Evolutionary conservation across 164 flowering plant genomes (phyloP).

Genomic region (Cinnamomum chago): DNA sequence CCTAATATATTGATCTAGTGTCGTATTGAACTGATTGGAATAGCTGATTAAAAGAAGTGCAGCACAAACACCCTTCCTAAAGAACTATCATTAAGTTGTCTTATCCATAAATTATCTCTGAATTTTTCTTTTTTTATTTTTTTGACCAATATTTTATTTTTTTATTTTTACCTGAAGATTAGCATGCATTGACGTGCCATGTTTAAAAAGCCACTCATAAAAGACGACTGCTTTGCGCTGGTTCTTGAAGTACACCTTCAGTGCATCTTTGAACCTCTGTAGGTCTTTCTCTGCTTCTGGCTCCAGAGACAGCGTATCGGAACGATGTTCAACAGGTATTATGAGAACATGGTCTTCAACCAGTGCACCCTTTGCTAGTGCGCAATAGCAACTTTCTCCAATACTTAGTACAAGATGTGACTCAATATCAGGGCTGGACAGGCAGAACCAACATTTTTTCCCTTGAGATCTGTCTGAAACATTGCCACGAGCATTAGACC

Average conservation of each 20-base stretch:
- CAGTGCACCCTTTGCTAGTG: slow-evolving; percentile 87
- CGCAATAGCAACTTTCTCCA: slow-evolving; percentile 77
- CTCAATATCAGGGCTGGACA: slow-evolving; percentile 84
- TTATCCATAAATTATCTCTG: neutral
- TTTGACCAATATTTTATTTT: neutral
- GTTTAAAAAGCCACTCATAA: slow-evolving; percentile 75
- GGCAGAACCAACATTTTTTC: slow-evolving; percentile 86
- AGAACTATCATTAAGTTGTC: neutral
- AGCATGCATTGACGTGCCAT: slow-evolving; percentile 59
- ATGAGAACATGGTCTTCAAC: slow-evolving; percentile 73
- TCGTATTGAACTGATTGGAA: too few relatives aligned
- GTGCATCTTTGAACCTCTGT: slow-evolving; percentile 47
- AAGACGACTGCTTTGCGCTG: slow-evolving; percentile 70
- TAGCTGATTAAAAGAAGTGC: too few relatives aligned
- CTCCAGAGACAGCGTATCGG: slow-evolving; percentile 52
- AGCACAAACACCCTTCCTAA: neutral
- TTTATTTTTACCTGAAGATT: slow-evolving; percentile 75
- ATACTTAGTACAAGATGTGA: slow-evolving; percentile 76
- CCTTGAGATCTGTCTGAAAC: slow-evolving; percentile 5
- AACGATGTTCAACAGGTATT: slow-evolving; percentile 77
- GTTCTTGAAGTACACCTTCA: slow-evolving; percentile 52
- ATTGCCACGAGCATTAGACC: slow-evolving; percentile 47
- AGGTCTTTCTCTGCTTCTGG: slow-evolving; percentile 59
- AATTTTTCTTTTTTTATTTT: too few relatives aligned
- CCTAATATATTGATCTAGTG: too few relatives aligned